These are phyloP conservation scores for Omphalotus olearius DNA, from an alignment of 1,284 basidiomycete genomes.

Conservation along the genomic window DNA sequence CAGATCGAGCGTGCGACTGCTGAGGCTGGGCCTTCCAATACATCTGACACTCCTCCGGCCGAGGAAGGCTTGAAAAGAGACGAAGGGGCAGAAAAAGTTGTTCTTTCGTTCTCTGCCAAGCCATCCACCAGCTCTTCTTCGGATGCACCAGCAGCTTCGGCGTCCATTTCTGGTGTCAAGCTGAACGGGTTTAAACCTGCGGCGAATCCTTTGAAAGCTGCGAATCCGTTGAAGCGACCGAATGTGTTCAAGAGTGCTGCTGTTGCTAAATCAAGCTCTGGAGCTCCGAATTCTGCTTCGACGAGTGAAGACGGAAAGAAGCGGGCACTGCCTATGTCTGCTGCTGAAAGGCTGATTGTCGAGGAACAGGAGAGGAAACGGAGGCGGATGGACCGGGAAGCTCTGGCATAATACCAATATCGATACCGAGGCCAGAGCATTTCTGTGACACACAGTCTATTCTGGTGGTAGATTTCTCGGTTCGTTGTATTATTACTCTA, in stretches of 20 bases:
- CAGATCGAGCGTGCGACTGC: conserved; percentile 86
- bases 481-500: no score
- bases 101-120: conserved; percentile 64
- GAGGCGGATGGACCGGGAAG: conserved; percentile 61
- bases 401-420: conserved; percentile 20
- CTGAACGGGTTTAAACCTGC: conserved; percentile 45
- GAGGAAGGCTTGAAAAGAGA: conserved; percentile 70
- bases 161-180: conserved; percentile 52
- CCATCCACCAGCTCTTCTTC: conserved; percentile 27
- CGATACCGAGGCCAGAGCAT: no score
- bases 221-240: conserved; percentile 58
- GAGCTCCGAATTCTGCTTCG: neutral
- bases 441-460: no score
- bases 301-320: conserved; percentile 33
- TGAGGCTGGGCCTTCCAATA: conserved; percentile 32
- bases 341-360: conserved; percentile 79
- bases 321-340: conserved; percentile 61
- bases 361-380: conserved; percentile 87
- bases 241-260: conserved; percentile 71
- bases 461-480: no score
- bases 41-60: conserved; percentile 35
- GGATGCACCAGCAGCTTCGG: conserved; percentile 30
- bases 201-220: conserved; percentile 37
- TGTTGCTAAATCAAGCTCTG: conserved; percentile 22
- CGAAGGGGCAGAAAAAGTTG: conserved; percentile 69